Base-by-base conservation (phyloP, 1,284 basidiomycete species). In the Leccinum pachyderme region DNA sequence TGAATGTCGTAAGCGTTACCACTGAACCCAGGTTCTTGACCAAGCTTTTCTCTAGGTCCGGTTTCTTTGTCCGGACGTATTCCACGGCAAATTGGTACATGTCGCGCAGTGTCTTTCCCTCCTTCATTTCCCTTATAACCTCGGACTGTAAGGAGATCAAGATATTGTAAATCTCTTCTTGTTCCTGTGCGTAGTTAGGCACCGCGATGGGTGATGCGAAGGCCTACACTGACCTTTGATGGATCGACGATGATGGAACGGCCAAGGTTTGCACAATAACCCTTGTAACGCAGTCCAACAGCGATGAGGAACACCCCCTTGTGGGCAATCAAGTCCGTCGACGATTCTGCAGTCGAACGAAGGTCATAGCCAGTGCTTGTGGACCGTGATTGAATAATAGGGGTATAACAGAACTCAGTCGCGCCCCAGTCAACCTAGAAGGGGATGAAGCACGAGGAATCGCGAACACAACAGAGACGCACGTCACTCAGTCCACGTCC, bases 211-310 rank as follows among this genome's bases (percentile, higher is more conserved):
- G 52, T 5, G 35, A 43, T 6, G 48, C 7, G 3, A 60, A 5
- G 5, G 1, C 13, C 22, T 1, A 13, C 27, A 68, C 81, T 64
- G 54, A 91, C 92, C 67, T 90, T 88, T 62, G 87, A 88, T 2
- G 96, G 95, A 70, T 96, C 94, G 47, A 98, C 94, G 64, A 98
- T 91, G 72, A 96, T 95, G 3, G 93, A 98, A 45, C 96, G 82
- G 9, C 91, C 93, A 59, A 98, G 82, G 71, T 95, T 96, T 31
- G 91, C 86, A 67, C 93, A 95, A 70, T 98, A 98, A 9, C 87
- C 90, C 68, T 90, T 95, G 76, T 97, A 98, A 32, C 93, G 85
- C 73, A 98, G 81, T 37, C 95, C 96, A 59, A 98, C 82, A 15
- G 89, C 86, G 8, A 93, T 87, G 2, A 98, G 77, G 55, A 98